phyloP scores from a whole-genome alignment of 108 stramenopile species.

The Cyclostephanos tholiformis region DNA sequence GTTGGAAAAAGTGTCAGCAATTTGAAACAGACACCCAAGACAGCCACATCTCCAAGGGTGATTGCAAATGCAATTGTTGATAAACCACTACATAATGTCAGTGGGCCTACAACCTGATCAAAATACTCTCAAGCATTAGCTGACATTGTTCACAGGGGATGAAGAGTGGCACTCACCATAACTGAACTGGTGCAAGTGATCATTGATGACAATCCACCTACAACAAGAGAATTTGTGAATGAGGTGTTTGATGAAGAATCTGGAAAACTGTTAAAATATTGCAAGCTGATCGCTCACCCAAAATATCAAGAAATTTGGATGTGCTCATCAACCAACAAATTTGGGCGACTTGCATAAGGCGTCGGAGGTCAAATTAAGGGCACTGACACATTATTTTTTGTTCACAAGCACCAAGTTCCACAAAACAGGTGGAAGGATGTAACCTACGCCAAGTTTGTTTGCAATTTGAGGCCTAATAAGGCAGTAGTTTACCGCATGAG shows the following conservation, averaged over 20 bases:
- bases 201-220: neutral
- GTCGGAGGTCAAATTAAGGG: neutral
- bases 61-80: neutral
- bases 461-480: conserved; percentile 21
- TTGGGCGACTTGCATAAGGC: no score
- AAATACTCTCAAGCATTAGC: neutral
- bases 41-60: neutral
- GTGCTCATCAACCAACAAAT: neutral
- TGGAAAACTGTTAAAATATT: neutral
- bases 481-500: no score
- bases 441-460: conserved; percentile 25
- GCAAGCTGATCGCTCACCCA: neutral
- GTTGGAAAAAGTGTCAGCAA: no score
- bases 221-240: neutral
- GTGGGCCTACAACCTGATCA: neutral
- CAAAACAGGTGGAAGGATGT: neutral
- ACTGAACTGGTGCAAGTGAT: neutral
- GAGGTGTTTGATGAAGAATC: neutral
- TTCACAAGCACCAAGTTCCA: neutral
- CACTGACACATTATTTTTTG: neutral
- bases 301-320: neutral
- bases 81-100: neutral
- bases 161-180: no score
- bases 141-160: neutral
- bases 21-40: no score